These are phyloP conservation scores for Colletotrichum magnum DNA, from an alignment of 2,329 filamentous ascomycete genomes.

Conservation along the genomic window DNA sequence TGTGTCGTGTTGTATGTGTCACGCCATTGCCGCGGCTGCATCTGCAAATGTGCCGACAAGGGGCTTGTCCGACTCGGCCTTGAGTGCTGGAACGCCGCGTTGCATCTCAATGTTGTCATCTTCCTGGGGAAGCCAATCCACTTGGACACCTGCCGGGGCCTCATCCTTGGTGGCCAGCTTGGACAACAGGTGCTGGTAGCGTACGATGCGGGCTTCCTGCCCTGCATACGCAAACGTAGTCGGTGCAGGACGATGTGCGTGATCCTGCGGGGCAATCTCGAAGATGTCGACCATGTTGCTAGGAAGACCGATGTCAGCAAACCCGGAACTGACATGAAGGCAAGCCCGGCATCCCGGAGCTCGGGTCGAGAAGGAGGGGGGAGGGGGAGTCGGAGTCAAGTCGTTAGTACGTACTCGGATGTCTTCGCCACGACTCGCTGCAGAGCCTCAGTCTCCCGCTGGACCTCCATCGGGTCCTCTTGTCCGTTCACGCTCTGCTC, in stretches of 20 bases:
- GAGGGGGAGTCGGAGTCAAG: neutral
- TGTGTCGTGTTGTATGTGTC: neutral
- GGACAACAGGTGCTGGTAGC: constrained; percentile 74
- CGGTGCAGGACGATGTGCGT: constrained; percentile 51
- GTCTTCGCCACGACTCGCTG: constrained; percentile 75
- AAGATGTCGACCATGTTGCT: constrained; percentile 79
- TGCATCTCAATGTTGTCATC: constrained; percentile 64
- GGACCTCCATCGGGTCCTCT: constrained; percentile 73
- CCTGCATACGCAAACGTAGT: constrained; percentile 64
- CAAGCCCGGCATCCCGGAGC: constrained; percentile 34
- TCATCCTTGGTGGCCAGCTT: constrained; percentile 67
- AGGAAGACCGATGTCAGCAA: constrained; percentile 41
- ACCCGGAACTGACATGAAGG: constrained; percentile 27
- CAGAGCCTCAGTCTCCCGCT: constrained; percentile 75
- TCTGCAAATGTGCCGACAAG: constrained; percentile 74
- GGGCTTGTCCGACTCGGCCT: constrained; percentile 57
- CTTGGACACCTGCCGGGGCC: constrained; percentile 58
- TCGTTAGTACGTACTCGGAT: constrained; percentile 67
- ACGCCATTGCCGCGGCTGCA: constrained; percentile 67
- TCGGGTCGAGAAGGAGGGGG: constrained; percentile 8
- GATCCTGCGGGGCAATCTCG: constrained; percentile 71
- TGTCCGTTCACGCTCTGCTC: constrained; percentile 68
- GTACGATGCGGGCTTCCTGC: constrained; percentile 69
- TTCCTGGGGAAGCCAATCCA: constrained; percentile 68
- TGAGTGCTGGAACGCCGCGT: constrained; percentile 54